Percentiles rank a stretch among this genome's conserved stretches.
These are phyloP conservation scores for Fusarium sp. DNA, from an alignment of 2,329 filamentous ascomycete genomes.

Conservation along the genomic window DNA sequence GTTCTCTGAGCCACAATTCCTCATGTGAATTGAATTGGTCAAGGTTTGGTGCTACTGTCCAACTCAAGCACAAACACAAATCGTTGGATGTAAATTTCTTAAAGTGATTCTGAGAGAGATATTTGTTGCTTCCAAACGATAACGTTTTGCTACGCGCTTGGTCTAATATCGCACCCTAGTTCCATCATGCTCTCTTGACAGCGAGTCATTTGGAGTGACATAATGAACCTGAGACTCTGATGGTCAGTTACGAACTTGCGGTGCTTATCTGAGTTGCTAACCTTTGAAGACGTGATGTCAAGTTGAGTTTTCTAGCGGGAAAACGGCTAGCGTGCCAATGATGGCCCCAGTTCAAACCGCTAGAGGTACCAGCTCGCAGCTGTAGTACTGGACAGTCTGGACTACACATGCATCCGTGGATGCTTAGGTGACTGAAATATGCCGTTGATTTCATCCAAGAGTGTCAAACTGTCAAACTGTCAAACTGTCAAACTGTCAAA, in stretches of 20 bases:
- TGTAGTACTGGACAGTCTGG: neutral
- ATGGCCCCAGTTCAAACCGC: neutral
- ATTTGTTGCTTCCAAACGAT: neutral
- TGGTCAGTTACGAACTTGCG: neutral
- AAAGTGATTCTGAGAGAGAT: constrained; percentile 3
- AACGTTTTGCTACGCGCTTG: constrained; percentile 31
- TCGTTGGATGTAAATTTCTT: neutral
- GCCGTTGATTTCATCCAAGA: constrained; percentile 15
- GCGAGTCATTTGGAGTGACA: constrained; percentile 14
- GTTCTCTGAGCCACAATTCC: neutral
- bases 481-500: too few relatives aligned
- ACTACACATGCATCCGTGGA: neutral
- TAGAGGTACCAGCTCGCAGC: too few relatives aligned
- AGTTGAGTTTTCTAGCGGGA: constrained; percentile 1
- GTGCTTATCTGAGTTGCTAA: constrained; percentile 2
- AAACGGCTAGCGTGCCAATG: neutral
- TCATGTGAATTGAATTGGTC: neutral
- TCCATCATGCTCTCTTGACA: neutral
- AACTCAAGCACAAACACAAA: neutral
- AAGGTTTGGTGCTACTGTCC: too few relatives aligned
- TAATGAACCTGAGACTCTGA: constrained; percentile 8
- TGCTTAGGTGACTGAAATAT: constrained; percentile 4
- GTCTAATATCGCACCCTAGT: constrained; percentile 23
- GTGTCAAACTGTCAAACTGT: constrained; percentile 10
- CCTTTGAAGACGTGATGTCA: constrained; percentile 3